phyloP scores from a whole-genome alignment of 768 basidiomycete species.

The Daedalea quercina region DNA sequence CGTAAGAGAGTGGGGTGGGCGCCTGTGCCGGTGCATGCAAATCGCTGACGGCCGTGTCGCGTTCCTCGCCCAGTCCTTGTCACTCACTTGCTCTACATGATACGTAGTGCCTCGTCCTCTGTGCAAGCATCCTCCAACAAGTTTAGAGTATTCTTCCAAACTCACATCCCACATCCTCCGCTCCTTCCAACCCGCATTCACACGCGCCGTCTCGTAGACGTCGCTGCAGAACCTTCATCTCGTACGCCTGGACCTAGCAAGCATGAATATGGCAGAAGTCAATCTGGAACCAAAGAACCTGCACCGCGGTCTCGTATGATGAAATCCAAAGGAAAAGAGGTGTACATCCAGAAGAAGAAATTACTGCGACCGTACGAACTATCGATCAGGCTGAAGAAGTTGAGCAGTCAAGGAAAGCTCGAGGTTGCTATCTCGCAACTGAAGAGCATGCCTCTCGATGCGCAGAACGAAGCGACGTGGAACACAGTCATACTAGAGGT shows the following conservation, averaged over 20 bases:
- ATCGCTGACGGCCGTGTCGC: neutral
- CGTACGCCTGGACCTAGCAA: too few species aligned
- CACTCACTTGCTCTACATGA: neutral
- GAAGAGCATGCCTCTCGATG: slow-evolving; percentile 63
- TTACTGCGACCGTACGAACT: slow-evolving; percentile 61
- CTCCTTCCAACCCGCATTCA: too few species aligned
- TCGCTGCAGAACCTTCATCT: too few species aligned
- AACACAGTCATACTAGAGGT: slow-evolving; percentile 69
- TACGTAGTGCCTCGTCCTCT: neutral
- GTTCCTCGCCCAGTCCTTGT: neutral
- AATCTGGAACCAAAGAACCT: too few species aligned
- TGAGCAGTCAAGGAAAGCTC: slow-evolving; percentile 47
- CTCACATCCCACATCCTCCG: too few species aligned
- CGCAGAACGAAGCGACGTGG: slow-evolving; percentile 74
- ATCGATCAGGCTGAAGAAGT: slow-evolving; percentile 47
- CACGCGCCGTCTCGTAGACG: too few species aligned
- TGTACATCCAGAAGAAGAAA: too few species aligned
- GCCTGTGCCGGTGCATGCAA: neutral
- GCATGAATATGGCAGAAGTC: too few species aligned
- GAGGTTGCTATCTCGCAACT: slow-evolving; percentile 61
- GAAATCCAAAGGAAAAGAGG: too few species aligned
- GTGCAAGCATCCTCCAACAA: neutral
- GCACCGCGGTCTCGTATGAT: too few species aligned
- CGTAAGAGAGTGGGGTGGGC: neutral
- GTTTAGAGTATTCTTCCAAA: too few species aligned